These are phyloP conservation scores for Pseudocercospora musae DNA, from an alignment of 2,329 filamentous ascomycete species.

Conservation along the genomic window DNA sequence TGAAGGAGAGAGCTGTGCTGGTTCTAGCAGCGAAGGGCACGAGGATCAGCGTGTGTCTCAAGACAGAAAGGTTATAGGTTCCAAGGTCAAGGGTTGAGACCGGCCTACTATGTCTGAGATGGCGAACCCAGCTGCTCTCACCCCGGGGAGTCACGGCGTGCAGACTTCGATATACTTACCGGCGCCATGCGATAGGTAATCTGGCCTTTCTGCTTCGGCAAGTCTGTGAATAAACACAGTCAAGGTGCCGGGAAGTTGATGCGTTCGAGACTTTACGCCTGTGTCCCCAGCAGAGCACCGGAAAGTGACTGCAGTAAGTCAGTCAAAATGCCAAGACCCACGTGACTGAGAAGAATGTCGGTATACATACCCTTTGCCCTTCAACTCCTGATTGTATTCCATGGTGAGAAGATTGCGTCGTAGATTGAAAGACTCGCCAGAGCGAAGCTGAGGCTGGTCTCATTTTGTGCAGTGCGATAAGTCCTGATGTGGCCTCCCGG, in stretches of 20 bases:
- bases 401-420: not conserved
- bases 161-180: no score
- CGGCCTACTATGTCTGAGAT: no score
- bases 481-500: not conserved
- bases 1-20: slow-evolving; percentile 1
- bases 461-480: not conserved
- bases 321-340: not conserved
- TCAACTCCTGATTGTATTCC: slow-evolving; percentile 9
- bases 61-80: no score
- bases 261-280: not conserved
- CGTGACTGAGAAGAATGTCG: not conserved
- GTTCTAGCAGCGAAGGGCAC: not conserved
- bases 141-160: no score
- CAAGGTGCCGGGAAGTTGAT: not conserved
- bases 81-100: no score
- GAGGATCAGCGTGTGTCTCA: no score
- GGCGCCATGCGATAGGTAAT: slow-evolving; percentile 2
- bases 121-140: no score
- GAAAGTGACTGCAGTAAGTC: not conserved
- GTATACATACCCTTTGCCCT: not conserved
- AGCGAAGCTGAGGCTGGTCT: not conserved
- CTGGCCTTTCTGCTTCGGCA: slow-evolving; percentile 9
- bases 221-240: not conserved
- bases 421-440: not conserved
- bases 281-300: slow-evolving; percentile 11